These are phyloP conservation scores for Chlorella sp. DNA, from an alignment of 139 green algal species.

Conservation along the genomic window DNA sequence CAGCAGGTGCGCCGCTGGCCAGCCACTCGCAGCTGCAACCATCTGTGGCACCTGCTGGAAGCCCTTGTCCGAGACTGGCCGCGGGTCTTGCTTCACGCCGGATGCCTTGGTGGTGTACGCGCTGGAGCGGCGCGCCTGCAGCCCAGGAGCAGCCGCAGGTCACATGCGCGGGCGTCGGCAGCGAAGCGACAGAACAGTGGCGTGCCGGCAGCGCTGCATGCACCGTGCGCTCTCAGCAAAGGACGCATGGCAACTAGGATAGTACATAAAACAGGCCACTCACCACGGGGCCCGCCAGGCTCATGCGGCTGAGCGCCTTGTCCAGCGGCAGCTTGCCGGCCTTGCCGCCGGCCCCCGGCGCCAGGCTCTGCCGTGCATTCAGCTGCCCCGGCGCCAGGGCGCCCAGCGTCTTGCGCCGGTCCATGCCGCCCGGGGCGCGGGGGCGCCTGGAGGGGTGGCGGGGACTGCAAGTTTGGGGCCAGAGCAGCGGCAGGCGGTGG, in stretches of 20 bases:
- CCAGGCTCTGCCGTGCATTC: conserved; percentile 53
- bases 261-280: too few relatives aligned
- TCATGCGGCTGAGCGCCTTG: conserved; percentile 50
- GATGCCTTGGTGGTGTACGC: conserved; percentile 59
- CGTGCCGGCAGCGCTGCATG: too few relatives aligned
- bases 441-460: too few relatives aligned
- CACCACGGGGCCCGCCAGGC: conserved; percentile 46
- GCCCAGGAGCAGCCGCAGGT: too few relatives aligned
- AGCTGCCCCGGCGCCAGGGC: conserved; percentile 66
- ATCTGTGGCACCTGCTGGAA: conserved; percentile 55
- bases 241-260: too few relatives aligned
- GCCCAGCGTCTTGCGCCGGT: conserved; percentile 77
- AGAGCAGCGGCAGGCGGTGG: too few relatives aligned
- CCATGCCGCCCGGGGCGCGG: conserved; percentile 42
- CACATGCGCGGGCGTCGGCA: too few relatives aligned
- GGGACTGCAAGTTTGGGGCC: too few relatives aligned
- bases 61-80: conserved; percentile 78
- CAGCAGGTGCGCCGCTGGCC: too few relatives aligned
- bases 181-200: too few relatives aligned
- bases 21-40: too few relatives aligned
- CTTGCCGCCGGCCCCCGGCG: conserved; percentile 12
- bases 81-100: conserved; percentile 73
- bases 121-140: conserved; percentile 50
- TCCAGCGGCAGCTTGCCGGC: conserved; percentile 26
- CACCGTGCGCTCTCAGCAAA: too few relatives aligned